Evolutionary conservation across 164 flowering plant species (phyloP), one percentile per base, ranked within the genome.

Genomic region (Liriodendron chinense): DNA sequence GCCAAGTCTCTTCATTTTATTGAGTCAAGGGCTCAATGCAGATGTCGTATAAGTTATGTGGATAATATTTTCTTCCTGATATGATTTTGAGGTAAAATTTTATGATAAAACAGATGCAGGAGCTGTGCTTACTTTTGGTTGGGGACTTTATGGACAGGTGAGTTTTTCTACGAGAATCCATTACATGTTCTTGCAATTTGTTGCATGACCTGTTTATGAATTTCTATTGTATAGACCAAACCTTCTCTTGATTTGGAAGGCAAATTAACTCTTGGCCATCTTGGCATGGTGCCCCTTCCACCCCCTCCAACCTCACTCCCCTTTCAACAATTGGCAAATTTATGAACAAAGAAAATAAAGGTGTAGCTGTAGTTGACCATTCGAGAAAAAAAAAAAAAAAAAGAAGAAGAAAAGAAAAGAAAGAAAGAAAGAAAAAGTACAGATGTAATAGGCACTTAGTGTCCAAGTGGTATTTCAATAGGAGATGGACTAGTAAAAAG

Each of bases 91-190:
- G 62, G 62, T 14, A 57, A 20, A 57, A 57, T 79, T 63, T 61
- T 47, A 26, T 72, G 6, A 21, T 25, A 65, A 53, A 70, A 76
- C 86, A 96, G 98, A 96, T 92, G 92, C 97, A 80, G 99, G 99
- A 70, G 93, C 94, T 5, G 47, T 96, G 21, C 91, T 96, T 77
- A 87, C 97, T 63, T 96, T 96, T 85, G 99, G 99, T 49, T 96
- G 99, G 99, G 98, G 99, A 77, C 91, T 94, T 28, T 94, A 96
- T 82, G 99, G 99, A 77, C 99, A 96, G 91, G 99, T 95, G 47
- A 80, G 82, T 65, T 26, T 28, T 18, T 20, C 62, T 18, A n/a
- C 9, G 9, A 18, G 13, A 67, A 18, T 62, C 34, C 67, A 53
- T 64, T 22, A 22, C 26, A 22, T 64, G 67, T 22, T 64, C 26